phyloP scores from a whole-genome alignment of 495 filamentous ascomycete genomes.

The Jackrogersella minutella region DNA sequence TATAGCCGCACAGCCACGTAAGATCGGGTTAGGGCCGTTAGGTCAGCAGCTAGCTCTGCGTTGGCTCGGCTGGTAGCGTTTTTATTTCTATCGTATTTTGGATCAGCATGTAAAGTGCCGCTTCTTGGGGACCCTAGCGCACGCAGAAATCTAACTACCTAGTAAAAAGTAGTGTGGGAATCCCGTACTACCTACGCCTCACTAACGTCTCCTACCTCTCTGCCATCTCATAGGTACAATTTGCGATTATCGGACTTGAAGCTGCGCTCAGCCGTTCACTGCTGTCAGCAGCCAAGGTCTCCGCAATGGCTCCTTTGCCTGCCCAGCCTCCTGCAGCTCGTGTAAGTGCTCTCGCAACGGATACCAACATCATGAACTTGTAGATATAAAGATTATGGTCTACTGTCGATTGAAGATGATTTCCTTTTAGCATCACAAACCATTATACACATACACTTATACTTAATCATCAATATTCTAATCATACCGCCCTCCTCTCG shows the following conservation, averaged over 20 bases:
- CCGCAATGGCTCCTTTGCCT: conserved; percentile 12
- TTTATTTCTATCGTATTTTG: not conserved
- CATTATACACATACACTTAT: conserved; percentile 11
- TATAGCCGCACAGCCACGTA: conserved; percentile 28
- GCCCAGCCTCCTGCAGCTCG: conserved; percentile 4
- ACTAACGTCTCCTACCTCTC: not conserved
- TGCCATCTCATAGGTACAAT: conserved; percentile 1
- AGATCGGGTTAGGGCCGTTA: conserved; percentile 2
- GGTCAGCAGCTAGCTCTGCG: conserved; percentile 1
- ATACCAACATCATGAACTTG: conserved; percentile 3
- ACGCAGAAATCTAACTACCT: not conserved
- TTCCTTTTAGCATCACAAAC: conserved; percentile 14
- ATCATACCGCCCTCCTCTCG: not conserved
- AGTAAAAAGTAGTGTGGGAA: not conserved
- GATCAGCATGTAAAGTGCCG: conserved; percentile 8
- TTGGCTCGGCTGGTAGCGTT: conserved; percentile 1
- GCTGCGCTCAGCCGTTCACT: conserved; percentile 24
- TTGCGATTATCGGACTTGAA: not conserved
- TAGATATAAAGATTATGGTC: conserved; percentile 22
- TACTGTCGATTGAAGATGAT: not conserved
- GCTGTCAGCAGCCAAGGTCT: conserved; percentile 26
- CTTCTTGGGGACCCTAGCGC: not conserved
- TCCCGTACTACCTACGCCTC: not conserved
- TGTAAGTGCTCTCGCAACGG: not conserved
- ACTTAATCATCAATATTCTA: conserved; percentile 4